phyloP scores from a whole-genome alignment of 257 asterid species.

The Rubia yunnanensis region DNA sequence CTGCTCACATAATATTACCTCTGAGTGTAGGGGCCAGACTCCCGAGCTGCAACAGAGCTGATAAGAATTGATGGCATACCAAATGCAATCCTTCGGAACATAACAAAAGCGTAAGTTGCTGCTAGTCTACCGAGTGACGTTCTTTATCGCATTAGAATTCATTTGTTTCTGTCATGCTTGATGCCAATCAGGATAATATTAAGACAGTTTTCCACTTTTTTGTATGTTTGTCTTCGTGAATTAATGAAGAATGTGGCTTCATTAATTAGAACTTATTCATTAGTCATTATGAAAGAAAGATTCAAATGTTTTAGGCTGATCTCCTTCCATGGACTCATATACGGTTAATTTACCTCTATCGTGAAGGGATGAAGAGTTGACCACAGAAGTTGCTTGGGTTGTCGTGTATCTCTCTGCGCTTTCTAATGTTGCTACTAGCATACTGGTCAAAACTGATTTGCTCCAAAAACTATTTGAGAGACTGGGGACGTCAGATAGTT shows the following conservation, averaged over 20 bases:
- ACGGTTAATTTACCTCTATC: slow-evolving; percentile 10
- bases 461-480: slow-evolving; percentile 65
- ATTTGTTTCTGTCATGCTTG: background rate
- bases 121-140: background rate
- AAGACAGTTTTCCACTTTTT: background rate
- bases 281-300: background rate
- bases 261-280: background rate
- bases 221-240: too few relatives aligned
- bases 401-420: slow-evolving; percentile 92
- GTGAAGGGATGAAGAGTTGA: slow-evolving; percentile 84
- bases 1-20: background rate
- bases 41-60: slow-evolving; percentile 75
- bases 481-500: slow-evolving; percentile 59
- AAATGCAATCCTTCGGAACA: slow-evolving; percentile 70
- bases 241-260: background rate
- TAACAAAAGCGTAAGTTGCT: slow-evolving; percentile 65
- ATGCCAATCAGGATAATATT: background rate
- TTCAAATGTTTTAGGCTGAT: background rate
- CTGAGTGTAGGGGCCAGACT: slow-evolving; percentile 64
- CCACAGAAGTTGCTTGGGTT: slow-evolving; percentile 97
- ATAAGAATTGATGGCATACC: slow-evolving; percentile 70
- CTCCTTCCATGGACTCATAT: background rate
- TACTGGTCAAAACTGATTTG: slow-evolving; percentile 60
- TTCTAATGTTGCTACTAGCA: slow-evolving; percentile 68
- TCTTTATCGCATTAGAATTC: background rate